A percentile compares a stretch with the other conserved stretches of the same genome.
These are phyloP conservation scores for Blastobotrys terrestris DNA, from an alignment of 805 yeast species.

Conservation along the genomic window DNA sequence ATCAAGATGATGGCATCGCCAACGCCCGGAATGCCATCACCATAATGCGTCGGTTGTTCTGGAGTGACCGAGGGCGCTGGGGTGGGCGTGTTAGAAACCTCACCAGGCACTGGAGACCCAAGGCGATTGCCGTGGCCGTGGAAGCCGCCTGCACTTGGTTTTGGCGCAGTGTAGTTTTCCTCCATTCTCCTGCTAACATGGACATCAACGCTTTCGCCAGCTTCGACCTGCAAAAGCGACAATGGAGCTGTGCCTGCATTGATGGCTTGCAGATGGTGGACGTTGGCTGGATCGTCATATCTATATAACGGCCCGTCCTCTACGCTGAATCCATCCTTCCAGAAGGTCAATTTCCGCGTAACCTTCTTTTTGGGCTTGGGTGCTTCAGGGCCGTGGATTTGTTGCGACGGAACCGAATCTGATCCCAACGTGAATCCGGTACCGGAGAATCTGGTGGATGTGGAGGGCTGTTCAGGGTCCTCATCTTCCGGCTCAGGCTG, in stretches of 20 bases:
- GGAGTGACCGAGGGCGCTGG: constrained; percentile 16
- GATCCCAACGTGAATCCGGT: constrained; percentile 32
- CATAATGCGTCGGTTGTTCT: constrained; percentile 23
- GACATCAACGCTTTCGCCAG: constrained; percentile 92
- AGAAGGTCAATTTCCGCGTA: constrained; percentile 78
- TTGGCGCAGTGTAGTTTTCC: constrained; percentile 73
- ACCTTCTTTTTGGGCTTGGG: constrained; percentile 42
- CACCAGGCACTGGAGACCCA: constrained; percentile 63
- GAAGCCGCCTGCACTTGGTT: constrained; percentile 57
- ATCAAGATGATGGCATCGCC: constrained; percentile 79
- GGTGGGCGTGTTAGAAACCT: not conserved
- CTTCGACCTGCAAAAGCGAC: constrained; percentile 69
- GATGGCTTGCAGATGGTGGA: constrained; percentile 67
- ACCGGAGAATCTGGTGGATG: constrained; percentile 21
- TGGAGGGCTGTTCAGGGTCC: constrained; percentile 14
- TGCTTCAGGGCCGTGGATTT: constrained; percentile 11
- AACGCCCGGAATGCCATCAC: constrained; percentile 22
- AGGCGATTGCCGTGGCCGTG: constrained; percentile 75
- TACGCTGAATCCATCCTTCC: constrained; percentile 95
- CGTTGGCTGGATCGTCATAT: constrained; percentile 90
- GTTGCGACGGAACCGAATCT: constrained; percentile 21
- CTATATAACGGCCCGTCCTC: constrained; percentile 84
- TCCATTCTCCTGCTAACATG: constrained; percentile 74
- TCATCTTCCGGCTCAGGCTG: constrained; percentile 18
- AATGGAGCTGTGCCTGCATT: constrained; percentile 90